Evolutionary conservation across 2,329 filamentous ascomycete species (phyloP), one percentile per base, ranked within the genome.

Genomic region (Phoma sp.): DNA sequence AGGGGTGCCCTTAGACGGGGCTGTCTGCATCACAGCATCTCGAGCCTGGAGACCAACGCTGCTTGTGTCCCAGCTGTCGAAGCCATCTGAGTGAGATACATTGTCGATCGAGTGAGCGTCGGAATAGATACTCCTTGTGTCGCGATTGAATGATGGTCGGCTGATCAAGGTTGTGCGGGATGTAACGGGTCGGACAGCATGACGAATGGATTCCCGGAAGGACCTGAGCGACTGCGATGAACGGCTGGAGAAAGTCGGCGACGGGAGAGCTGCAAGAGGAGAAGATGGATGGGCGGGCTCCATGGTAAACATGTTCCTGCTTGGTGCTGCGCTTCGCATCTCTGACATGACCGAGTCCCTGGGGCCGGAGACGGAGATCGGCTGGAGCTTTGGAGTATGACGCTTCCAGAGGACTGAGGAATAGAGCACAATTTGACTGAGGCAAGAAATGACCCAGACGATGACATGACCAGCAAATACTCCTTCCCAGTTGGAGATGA

Each of bases 1-100:
- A 47, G 83, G 82, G 27, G 81, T 81, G 31, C 77, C 71, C 49
- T 78, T 77, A 12, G 79, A 73, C 29, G 74, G 72, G 9, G 51
- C 65, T 68, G 39, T 58, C 46, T 71, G 65, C 45, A 69, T 43
- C 19, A 69, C 13, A 78, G 77, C 22, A 63, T 87, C 84, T 25
- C 85, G 82, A 62, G 82, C 84, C 60, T 87, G 84, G 2, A 83
- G 76, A 62, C 88, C 87, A 2, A 91, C 86, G 0, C 81, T 80
- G 0, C 87, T 89, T 0, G 87, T 90, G 66, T 92, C 88, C 89
- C 89, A 92, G 2, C 83, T 86, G 64, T 91, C 89, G 65, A 92
- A 91, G 1, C 85, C 84, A 57, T 89, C 87, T 2, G 74, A 71
- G 29, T 76, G 76, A 24, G 76, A 71, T 17, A 70, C 57, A n/a